Evolutionary conservation across 108 stramenopile species (phyloP).

Genomic region (Skeletonema marinoi): DNA sequence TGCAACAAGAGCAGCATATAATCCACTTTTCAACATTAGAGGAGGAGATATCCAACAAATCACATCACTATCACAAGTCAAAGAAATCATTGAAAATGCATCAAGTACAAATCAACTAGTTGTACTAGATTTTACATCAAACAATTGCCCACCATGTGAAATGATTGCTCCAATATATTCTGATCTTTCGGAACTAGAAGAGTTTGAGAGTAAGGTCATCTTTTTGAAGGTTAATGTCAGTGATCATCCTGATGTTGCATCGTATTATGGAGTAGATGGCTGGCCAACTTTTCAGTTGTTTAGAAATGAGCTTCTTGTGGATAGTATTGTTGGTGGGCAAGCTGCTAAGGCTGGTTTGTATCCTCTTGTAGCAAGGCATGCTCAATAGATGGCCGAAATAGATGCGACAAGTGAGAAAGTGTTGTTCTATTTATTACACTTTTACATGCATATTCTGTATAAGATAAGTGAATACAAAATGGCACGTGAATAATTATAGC

Average conservation of each 20-base stretch:
- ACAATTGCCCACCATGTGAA: constrained; percentile 41
- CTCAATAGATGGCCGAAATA: neutral
- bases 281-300: constrained; percentile 42
- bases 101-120: constrained; percentile 3
- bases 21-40: neutral
- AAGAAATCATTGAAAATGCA: constrained; percentile 12
- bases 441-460: too few relatives aligned
- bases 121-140: constrained; percentile 30
- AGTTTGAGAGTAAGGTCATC: constrained; percentile 8
- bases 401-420: too few relatives aligned
- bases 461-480: too few relatives aligned
- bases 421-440: too few relatives aligned
- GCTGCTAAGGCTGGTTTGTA: constrained; percentile 32
- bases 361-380: constrained; percentile 10
- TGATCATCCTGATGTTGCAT: constrained; percentile 28
- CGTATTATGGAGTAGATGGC: constrained; percentile 29
- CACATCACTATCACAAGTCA: constrained; percentile 15
- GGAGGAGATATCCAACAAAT: constrained; percentile 19
- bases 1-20: neutral
- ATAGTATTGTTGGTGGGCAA: constrained; percentile 24
- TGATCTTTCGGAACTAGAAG: constrained; percentile 16
- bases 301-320: constrained; percentile 1
- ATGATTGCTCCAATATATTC: constrained; percentile 35
- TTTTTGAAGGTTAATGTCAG: constrained; percentile 36
- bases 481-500: too few relatives aligned